Conservation (phyloP, 148 eudicot species). For the Rhododendron griersonianum region DNA sequence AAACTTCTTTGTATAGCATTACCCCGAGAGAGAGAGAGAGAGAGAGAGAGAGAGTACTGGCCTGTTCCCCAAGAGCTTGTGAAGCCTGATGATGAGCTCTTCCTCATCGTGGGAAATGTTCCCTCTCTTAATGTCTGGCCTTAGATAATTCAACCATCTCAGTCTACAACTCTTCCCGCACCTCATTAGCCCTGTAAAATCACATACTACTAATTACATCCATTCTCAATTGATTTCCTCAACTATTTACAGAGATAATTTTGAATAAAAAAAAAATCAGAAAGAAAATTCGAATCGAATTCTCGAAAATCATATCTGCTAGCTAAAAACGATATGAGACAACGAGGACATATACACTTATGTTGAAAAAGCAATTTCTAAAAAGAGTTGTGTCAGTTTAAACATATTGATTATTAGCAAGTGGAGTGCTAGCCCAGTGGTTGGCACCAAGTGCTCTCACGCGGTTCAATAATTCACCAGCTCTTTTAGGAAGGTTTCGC, state of each 20-base stretch:
- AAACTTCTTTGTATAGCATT: too few species aligned
- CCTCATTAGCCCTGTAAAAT: constrained; percentile 26
- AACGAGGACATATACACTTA: too few species aligned
- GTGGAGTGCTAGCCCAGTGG: too few species aligned
- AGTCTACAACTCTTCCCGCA: constrained; percentile 45
- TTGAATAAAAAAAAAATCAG: too few species aligned
- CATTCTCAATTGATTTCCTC: neutral
- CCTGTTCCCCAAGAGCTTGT: constrained; percentile 43
- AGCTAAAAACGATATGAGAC: neutral
- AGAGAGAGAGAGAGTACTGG: constrained; percentile 6
- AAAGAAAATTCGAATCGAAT: neutral
- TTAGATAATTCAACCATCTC: constrained; percentile 35
- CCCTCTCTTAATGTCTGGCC: constrained; percentile 42
- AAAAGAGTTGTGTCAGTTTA: too few species aligned
- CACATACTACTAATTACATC: neutral
- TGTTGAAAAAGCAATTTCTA: too few species aligned
- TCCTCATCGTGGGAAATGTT: constrained; percentile 33
- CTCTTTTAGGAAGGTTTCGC: neutral
- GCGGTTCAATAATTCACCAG: neutral
- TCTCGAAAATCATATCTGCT: neutral
- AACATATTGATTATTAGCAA: too few species aligned
- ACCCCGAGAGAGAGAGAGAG: neutral
- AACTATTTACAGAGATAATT: neutral
- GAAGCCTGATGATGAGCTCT: constrained; percentile 40
- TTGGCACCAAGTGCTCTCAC: too few species aligned